Conservation (phyloP, 2,329 filamentous ascomycete species). For the Grosmannia clavigera region DNA sequence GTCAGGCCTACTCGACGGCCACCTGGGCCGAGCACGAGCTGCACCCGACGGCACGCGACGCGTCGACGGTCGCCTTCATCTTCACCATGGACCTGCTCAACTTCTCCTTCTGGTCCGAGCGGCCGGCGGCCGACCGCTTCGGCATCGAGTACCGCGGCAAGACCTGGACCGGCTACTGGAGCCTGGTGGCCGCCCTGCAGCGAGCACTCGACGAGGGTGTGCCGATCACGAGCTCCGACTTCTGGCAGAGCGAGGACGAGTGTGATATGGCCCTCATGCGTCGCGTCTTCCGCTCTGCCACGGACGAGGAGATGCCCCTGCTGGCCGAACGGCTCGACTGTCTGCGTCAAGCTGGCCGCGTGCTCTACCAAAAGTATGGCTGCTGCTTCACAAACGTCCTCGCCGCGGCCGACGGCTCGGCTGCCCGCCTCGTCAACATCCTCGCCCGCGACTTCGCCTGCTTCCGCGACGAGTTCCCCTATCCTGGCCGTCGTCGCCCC, state of each 20-base stretch:
- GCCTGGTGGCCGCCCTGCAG: conserved; percentile 75
- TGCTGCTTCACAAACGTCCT: conserved; percentile 65
- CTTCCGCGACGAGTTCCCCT: conserved; percentile 71
- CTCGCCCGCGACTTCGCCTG: conserved; percentile 71
- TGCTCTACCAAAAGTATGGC: conserved; percentile 70
- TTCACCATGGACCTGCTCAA: conserved; percentile 97
- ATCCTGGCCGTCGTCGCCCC: conserved; percentile 54
- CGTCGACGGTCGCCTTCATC: conserved; percentile 75
- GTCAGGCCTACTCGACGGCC: conserved; percentile 69
- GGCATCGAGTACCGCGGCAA: conserved; percentile 69
- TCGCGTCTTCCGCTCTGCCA: conserved; percentile 76
- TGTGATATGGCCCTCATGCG: conserved; percentile 63
- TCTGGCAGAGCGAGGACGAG: conserved; percentile 67
- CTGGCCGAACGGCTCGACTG: conserved; percentile 66
- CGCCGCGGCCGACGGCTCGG: conserved; percentile 61
- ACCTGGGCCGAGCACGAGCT: conserved; percentile 83
- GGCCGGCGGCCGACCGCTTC: conserved; percentile 58
- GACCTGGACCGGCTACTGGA: conserved; percentile 92
- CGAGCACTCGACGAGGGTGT: conserved; percentile 82
- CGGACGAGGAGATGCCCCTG: conserved; percentile 76
- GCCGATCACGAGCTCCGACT: conserved; percentile 77
- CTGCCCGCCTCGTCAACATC: conserved; percentile 74
- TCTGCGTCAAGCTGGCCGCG: conserved; percentile 67
- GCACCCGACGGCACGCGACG: conserved; percentile 73
- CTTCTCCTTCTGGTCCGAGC: conserved; percentile 90